These are phyloP conservation scores for Clonostachys chloroleuca DNA, from an alignment of 2,329 filamentous ascomycete species.

Conservation along the genomic window DNA sequence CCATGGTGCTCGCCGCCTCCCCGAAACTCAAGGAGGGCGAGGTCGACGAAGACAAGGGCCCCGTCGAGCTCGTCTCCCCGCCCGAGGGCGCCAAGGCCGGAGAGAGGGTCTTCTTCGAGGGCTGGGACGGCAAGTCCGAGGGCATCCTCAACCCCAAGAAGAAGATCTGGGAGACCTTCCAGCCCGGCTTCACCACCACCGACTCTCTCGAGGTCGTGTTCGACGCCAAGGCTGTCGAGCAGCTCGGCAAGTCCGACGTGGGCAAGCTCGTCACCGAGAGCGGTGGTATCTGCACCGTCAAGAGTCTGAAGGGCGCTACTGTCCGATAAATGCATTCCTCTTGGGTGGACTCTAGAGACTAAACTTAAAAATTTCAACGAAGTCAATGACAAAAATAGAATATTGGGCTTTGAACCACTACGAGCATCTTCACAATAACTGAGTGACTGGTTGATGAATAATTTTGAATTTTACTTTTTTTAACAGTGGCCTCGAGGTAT, in stretches of 20 bases:
- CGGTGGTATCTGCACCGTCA: conserved; percentile 79
- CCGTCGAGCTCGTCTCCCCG: conserved; percentile 87
- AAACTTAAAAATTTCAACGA: no score
- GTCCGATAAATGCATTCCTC: conserved; percentile 59
- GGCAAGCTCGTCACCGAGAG: conserved; percentile 70
- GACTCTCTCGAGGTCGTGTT: conserved; percentile 79
- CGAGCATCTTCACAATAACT: no score
- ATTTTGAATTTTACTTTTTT: no score
- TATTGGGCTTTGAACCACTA: no score
- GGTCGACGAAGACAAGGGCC: conserved; percentile 78
- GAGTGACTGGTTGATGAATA: no score
- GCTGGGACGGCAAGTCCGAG: conserved; percentile 91
- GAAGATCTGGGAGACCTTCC: conserved; percentile 97
- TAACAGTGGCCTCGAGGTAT: no score
- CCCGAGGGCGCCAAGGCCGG: conserved; percentile 76
- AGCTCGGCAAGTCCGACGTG: conserved; percentile 65
- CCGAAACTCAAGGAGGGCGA: conserved; percentile 80
- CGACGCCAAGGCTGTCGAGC: conserved; percentile 72
- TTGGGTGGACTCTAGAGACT: no score
- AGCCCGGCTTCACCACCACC: conserved; percentile 93
- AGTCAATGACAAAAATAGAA: no score
- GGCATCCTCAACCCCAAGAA: conserved; percentile 97
- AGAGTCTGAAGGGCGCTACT: conserved; percentile 72
- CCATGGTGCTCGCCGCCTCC: conserved; percentile 95
- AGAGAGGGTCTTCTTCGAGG: conserved; percentile 88